Evolutionary conservation across 345 rosid species (phyloP), one percentile per base, ranked within the genome.

Genomic region (Eucalyptus regnans): DNA sequence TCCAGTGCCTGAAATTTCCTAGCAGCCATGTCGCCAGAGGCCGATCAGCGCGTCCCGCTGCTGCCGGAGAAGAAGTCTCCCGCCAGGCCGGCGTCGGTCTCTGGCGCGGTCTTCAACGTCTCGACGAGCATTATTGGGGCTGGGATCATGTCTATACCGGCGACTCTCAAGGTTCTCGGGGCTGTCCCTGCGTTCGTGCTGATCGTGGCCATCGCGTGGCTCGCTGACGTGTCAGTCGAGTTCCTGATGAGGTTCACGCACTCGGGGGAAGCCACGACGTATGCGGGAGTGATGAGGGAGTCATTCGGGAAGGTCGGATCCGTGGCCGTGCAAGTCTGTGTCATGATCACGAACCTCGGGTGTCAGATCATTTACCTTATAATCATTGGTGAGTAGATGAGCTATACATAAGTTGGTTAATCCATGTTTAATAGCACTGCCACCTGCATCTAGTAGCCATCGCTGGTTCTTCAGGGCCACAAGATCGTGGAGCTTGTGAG

Each of bases 91-190:
- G 93, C 94, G 1, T 96, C 98, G 3, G 90, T 96, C 22, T 86
- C 94, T 2, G 98, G 99, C 18, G 99, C 99, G 2, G 96, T 97
- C 90, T 97, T 97, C 91, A 97, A 96, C 81, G 96, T 97, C 52
- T 94, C 99, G 4, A 97, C 99, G 1, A 96, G 94, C 91, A 94
- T 95, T 23, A 91, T 97, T 52, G 99, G 99, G 17, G 98, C 99
- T 8, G 99, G 99, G 11, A 97, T 96, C 50, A 97, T 97, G 99
- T 95, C 99, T 11, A 94, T 96, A 64, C 98, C 99, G 3, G 99
- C 97, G 20, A 95, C 99, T 8, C 80, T 95, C 6, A 96, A 93
- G 92, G 99, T 97, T 18, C 92, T 97, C 1, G 99, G 99, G 9
- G 94, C 95, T 0, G 87, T 95, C 37, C 99, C 99, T n/a, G 98